Conservation (phyloP, 768 basidiomycete species). For the Tricholomella constricta region DNA sequence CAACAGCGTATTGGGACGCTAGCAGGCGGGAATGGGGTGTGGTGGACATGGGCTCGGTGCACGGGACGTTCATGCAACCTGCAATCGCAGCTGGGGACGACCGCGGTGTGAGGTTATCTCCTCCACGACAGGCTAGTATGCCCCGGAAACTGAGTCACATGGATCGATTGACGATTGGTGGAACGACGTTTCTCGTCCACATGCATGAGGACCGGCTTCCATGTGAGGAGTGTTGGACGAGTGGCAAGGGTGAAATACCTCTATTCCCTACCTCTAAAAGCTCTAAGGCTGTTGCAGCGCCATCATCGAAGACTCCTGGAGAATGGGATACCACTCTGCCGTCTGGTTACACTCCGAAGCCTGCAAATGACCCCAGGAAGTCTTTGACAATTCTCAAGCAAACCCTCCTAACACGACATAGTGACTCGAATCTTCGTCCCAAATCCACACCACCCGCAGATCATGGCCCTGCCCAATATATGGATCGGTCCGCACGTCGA, state of each 20-base stretch:
- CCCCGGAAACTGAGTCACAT: conserved; percentile 64
- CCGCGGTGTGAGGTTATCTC: conserved; percentile 57
- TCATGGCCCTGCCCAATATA: conserved; percentile 37
- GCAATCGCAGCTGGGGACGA: conserved; percentile 25
- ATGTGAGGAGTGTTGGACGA: conserved; percentile 61
- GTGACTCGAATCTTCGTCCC: conserved; percentile 21
- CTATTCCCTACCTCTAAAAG: conserved; percentile 44
- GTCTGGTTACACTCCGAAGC: conserved; percentile 17
- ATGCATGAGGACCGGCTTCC: conserved; percentile 64
- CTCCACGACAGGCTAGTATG: conserved; percentile 65
- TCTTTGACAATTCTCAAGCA: conserved; percentile 68
- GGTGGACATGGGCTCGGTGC: conserved; percentile 85
- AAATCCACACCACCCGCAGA: conserved; percentile 15
- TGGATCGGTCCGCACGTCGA: conserved; percentile 73
- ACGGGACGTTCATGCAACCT: conserved; percentile 71
- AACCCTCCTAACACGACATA: conserved; percentile 58
- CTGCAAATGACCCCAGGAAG: conserved; percentile 56
- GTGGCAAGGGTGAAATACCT: conserved; percentile 57
- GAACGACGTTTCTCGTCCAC: conserved; percentile 71
- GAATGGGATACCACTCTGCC: conserved; percentile 27
- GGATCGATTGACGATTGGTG: conserved; percentile 67
- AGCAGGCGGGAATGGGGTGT: conserved; percentile 63
- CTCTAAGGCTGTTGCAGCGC: conserved; percentile 23
- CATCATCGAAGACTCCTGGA: conserved; percentile 30
- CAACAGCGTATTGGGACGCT: conserved; percentile 72